Percentiles rank a stretch among this genome's conserved stretches.
Evolutionary conservation across 805 yeast genomes (phyloP).

Genomic region (Cyberlindnera nakhonratchasimensis): DNA sequence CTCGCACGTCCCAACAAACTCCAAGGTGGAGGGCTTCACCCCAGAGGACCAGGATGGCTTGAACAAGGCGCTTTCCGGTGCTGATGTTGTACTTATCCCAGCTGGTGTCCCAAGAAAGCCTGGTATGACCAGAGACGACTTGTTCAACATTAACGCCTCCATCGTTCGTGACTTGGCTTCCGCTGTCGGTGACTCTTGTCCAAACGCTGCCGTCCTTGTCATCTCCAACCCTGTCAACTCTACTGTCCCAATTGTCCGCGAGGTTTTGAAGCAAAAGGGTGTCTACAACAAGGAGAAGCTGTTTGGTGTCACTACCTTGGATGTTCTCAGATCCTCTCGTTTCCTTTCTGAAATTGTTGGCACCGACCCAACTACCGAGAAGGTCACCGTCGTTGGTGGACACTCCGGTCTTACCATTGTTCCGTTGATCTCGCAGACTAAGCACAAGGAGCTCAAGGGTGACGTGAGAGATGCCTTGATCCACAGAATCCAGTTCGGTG

Average conservation of each 20-base stretch:
- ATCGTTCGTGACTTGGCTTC: slow-evolving; percentile 91
- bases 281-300: slow-evolving; percentile 88
- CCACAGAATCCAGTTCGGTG: slow-evolving; percentile 92
- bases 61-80: slow-evolving; percentile 63
- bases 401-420: slow-evolving; percentile 97
- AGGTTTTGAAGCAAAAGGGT: slow-evolving; percentile 80
- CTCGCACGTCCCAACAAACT: slow-evolving; percentile 90
- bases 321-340: slow-evolving; percentile 88
- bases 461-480: slow-evolving; percentile 66
- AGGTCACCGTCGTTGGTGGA: slow-evolving; percentile 90
- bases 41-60: slow-evolving; percentile 78
- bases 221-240: slow-evolving; percentile 97
- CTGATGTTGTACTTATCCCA: slow-evolving; percentile 84
- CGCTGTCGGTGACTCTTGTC: slow-evolving; percentile 76
- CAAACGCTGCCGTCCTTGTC: slow-evolving; percentile 77
- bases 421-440: slow-evolving; percentile 84
- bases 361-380: slow-evolving; percentile 75
- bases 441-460: slow-evolving; percentile 59
- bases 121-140: slow-evolving; percentile 97
- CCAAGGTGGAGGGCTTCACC: slow-evolving; percentile 81
- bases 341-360: slow-evolving; percentile 62
- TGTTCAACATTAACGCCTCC: slow-evolving; percentile 93
- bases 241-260: slow-evolving; percentile 94
- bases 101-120: slow-evolving; percentile 99
- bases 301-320: slow-evolving; percentile 96